phyloP scores from a whole-genome alignment of 192 early-diverging fungal species.

The Powellomyces hirtus region DNA sequence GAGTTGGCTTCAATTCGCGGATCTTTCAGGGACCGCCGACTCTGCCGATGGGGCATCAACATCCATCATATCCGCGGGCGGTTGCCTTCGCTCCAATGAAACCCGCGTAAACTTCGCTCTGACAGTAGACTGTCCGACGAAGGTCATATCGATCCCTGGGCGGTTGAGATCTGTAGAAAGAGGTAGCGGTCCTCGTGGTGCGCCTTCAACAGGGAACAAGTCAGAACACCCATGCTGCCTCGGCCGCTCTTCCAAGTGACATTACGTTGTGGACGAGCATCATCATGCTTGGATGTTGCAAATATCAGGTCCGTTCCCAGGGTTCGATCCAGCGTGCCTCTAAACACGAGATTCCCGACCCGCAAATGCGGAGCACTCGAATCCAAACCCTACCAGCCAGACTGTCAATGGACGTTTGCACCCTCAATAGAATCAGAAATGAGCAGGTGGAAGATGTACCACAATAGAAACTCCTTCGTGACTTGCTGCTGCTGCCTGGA shows the following conservation, averaged over 20 bases:
- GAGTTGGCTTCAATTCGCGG: too few species aligned
- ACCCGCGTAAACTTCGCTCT: constrained; percentile 17
- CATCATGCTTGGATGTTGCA: constrained; percentile 3
- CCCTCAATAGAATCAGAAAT: not conserved
- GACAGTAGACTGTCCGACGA: constrained; percentile 8
- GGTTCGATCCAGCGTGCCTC: constrained; percentile 16
- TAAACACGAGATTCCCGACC: constrained; percentile 19
- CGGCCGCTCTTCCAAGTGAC: not conserved
- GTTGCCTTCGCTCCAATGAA: not conserved
- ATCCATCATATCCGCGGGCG: too few species aligned
- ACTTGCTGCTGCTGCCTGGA: constrained; percentile 4
- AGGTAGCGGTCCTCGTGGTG: constrained; percentile 16
- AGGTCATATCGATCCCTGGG: constrained; percentile 18
- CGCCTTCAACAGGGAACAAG: not conserved
- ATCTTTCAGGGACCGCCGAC: too few species aligned
- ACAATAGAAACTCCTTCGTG: constrained; percentile 17
- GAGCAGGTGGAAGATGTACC: not conserved
- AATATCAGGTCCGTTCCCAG: constrained; percentile 35
- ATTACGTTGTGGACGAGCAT: constrained; percentile 19
- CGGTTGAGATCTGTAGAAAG: constrained; percentile 11
- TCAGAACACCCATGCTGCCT: not conserved
- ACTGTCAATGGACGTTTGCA: not conserved
- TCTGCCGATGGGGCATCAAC: too few species aligned
- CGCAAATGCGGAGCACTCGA: constrained; percentile 16
- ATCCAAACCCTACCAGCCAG: constrained; percentile 23